Conservation (phyloP, 2,329 filamentous ascomycete species). For the Trematosphaeria pertusa region DNA sequence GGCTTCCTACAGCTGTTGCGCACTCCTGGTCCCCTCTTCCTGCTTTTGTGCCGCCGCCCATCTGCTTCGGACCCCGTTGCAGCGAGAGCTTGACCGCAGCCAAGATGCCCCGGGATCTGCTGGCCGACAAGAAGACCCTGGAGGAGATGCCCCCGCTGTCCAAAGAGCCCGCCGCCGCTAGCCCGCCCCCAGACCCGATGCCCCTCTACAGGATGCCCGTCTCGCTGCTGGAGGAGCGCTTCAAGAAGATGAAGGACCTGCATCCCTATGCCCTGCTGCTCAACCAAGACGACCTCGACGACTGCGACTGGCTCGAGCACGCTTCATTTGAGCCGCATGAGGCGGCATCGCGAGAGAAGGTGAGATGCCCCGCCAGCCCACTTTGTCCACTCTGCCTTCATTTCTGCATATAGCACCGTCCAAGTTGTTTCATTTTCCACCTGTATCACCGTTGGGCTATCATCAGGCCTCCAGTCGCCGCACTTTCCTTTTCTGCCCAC, state of each 20-base stretch:
- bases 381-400: constrained; percentile 6
- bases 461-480: constrained; percentile 1
- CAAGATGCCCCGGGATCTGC: constrained; percentile 54
- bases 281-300: constrained; percentile 69
- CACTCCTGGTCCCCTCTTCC: no score
- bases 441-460: neutral
- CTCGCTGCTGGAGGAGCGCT: constrained; percentile 31
- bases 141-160: constrained; percentile 47
- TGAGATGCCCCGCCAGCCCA: constrained; percentile 35
- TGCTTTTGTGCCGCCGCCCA: neutral
- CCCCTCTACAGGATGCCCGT: constrained; percentile 31
- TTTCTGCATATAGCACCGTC: no score
- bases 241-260: constrained; percentile 61
- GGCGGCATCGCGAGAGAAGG: constrained; percentile 66
- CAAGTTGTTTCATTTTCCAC: no score
- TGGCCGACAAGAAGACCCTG: constrained; percentile 45
- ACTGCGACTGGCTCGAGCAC: constrained; percentile 65
- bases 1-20: no score
- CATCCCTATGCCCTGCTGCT: constrained; percentile 78
- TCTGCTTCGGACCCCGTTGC: no score
- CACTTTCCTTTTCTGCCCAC: neutral
- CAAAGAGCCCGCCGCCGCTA: constrained; percentile 32
- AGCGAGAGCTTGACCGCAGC: constrained; percentile 4
- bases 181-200: constrained; percentile 25
- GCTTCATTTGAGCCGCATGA: constrained; percentile 65